Conservation (phyloP, 2,329 filamentous ascomycete species). For the Magnaporthiopsis rhizophila region DNA sequence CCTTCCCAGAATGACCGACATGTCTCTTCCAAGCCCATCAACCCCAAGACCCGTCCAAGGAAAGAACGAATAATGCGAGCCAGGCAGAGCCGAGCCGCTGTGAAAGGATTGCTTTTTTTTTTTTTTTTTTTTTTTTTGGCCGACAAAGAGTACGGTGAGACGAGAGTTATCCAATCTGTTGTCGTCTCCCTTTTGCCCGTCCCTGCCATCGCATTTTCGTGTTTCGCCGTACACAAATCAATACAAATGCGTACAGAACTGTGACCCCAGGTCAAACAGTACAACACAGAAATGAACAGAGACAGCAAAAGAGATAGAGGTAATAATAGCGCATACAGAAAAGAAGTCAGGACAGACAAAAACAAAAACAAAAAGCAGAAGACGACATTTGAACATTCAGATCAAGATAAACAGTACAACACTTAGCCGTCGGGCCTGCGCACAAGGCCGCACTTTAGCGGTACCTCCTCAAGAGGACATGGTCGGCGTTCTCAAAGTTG, state of each 20-base stretch:
- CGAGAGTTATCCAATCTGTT: not conserved
- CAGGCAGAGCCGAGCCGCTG: not conserved
- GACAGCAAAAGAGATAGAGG: not conserved
- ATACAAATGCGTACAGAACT: not conserved
- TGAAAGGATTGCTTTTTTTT: not conserved
- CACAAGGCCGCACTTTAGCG: not conserved
- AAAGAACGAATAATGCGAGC: not conserved
- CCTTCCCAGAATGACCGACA: not conserved
- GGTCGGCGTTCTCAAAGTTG: conserved; percentile 11
- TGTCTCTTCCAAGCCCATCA: not conserved
- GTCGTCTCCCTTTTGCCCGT: too few species aligned
- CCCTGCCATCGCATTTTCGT: not conserved
- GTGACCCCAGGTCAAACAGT: not conserved
- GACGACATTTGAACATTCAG: not conserved
- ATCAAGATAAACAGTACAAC: not conserved
- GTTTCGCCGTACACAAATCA: not conserved
- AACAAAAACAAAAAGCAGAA: not conserved
- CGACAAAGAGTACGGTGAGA: not conserved
- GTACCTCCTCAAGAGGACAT: conserved; percentile 13
- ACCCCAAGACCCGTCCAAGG: not conserved
- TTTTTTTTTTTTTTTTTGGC: too few species aligned
- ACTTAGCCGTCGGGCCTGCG: too few species aligned
- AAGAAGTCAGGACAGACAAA: too few species aligned
- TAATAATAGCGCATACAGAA: too few species aligned
- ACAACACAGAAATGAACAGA: not conserved